Conservation (phyloP, 164 flowering plant species). For the Warburgia ugandensis region DNA sequence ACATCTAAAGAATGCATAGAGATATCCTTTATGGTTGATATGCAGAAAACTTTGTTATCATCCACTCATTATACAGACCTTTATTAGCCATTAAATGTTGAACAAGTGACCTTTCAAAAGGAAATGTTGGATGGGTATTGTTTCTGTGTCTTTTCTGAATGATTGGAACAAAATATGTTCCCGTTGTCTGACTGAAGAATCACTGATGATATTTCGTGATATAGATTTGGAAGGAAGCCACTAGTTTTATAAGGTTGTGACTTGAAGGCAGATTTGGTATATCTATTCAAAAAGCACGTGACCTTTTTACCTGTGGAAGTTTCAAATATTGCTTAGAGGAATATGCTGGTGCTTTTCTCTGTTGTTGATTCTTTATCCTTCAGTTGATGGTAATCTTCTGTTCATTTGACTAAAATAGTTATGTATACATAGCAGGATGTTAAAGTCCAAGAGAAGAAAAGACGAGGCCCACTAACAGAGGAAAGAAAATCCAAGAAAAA, state of each 20-base stretch:
- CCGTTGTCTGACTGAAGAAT: not conserved
- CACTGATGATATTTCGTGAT: not conserved
- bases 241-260: not conserved
- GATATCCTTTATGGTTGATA: not conserved
- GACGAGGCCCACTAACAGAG: constrained; percentile 26
- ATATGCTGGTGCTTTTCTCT: not conserved
- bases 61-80: too few relatives aligned
- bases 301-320: not conserved
- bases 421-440: constrained; percentile 21
- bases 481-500: constrained; percentile 44
- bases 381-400: not conserved
- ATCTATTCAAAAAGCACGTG: not conserved
- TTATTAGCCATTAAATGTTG: not conserved
- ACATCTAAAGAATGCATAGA: too few relatives aligned
- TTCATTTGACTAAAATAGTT: constrained; percentile 2
- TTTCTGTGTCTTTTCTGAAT: not conserved
- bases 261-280: not conserved
- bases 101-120: too few relatives aligned
- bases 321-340: not conserved
- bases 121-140: not conserved
- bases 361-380: not conserved
- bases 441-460: constrained; percentile 31
- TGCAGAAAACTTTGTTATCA: not conserved
- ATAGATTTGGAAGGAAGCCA: not conserved
- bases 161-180: not conserved